Conservation (phyloP, 768 basidiomycete genomes). For the Hericium rajendrae region DNA sequence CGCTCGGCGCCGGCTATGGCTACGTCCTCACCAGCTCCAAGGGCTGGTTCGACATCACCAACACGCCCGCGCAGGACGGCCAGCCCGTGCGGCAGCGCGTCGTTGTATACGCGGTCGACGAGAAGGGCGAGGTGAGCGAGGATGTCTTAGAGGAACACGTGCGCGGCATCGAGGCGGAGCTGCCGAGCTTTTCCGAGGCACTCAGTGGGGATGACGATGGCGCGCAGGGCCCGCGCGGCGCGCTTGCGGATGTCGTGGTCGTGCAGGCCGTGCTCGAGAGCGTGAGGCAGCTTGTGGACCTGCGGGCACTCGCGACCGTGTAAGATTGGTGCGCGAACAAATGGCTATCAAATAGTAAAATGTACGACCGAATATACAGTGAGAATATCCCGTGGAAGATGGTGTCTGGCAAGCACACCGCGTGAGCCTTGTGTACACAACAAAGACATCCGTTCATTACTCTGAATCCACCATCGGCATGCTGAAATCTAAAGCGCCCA, state of each 20-base stretch:
- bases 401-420: no score
- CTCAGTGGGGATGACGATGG: constrained; percentile 40
- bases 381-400: no score
- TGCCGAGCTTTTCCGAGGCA: constrained; percentile 49
- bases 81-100: background rate
- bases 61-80: constrained; percentile 1
- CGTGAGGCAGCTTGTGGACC: no score
- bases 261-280: no score
- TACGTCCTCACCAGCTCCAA: constrained; percentile 53
- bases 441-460: no score
- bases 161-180: constrained; percentile 46
- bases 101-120: constrained; percentile 24
- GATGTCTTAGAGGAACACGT: constrained; percentile 39
- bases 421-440: no score
- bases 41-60: constrained; percentile 45
- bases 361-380: no score
- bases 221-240: constrained; percentile 52
- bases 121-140: constrained; percentile 30
- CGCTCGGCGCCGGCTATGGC: constrained; percentile 18
- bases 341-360: no score
- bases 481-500: no score
- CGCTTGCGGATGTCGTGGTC: constrained; percentile 71
- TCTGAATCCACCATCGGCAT: no score
- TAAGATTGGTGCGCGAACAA: no score
- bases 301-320: no score